Percentiles rank a stretch among this genome's conserved stretches.
These are phyloP conservation scores for Lepidium campestre DNA, from an alignment of 441 rosid genomes.

Conservation along the genomic window DNA sequence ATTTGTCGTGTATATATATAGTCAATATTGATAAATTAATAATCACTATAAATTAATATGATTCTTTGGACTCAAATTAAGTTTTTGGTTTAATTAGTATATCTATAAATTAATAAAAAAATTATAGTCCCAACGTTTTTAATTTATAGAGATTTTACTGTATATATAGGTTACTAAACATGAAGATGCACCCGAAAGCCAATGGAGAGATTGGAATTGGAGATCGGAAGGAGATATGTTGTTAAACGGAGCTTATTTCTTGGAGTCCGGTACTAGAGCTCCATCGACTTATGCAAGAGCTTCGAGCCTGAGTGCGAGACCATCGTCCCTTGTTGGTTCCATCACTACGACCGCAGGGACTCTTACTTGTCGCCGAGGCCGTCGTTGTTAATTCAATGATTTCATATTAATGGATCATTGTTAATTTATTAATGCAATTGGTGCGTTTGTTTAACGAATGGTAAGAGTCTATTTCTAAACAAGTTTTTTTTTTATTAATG, in stretches of 20 bases:
- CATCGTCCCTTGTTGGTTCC: constrained; percentile 43
- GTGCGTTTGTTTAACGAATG: background rate
- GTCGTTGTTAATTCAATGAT: constrained; percentile 26
- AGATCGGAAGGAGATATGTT: constrained; percentile 55
- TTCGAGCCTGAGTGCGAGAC: constrained; percentile 56
- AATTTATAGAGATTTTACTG: too few species aligned
- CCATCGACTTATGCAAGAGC: constrained; percentile 49
- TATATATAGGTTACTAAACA: constrained; percentile 52
- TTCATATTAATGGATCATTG: constrained; percentile 1
- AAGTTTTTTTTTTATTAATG: background rate
- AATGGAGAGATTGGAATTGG: constrained; percentile 58
- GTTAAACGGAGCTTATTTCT: constrained; percentile 57
- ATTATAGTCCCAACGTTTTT: too few species aligned
- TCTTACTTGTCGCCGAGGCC: constrained; percentile 39
- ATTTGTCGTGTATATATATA: too few species aligned
- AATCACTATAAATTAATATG: too few species aligned
- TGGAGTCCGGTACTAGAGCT: constrained; percentile 42
- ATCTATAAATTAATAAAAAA: too few species aligned
- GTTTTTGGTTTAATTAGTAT: too few species aligned
- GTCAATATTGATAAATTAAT: too few species aligned
- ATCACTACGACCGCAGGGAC: constrained; percentile 49
- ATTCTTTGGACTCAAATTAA: too few species aligned
- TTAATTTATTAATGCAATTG: constrained; percentile 8
- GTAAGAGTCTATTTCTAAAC: background rate
- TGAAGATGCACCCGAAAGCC: constrained; percentile 42